Conservation (phyloP, 345 rosid genomes). For the Schrenkiella parvula region DNA sequence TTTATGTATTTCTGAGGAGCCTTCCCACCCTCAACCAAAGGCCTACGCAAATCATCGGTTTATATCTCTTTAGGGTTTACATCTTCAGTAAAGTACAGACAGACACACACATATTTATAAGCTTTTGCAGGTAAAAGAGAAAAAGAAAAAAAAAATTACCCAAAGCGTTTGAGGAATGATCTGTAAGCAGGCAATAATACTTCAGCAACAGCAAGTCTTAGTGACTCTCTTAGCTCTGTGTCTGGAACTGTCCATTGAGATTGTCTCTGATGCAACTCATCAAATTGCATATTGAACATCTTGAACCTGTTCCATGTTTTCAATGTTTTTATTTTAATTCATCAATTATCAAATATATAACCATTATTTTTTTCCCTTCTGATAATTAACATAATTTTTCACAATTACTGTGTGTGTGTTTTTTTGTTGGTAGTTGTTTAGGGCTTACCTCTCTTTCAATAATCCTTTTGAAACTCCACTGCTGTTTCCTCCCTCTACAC, state of each 20-base stretch:
- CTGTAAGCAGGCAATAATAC: constrained; percentile 94
- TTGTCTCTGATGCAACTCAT: constrained; percentile 96
- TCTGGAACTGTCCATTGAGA: constrained; percentile 99
- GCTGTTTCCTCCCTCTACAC: constrained; percentile 64
- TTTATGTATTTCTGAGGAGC: constrained; percentile 76
- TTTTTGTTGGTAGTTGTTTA: not conserved
- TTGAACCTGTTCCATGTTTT: constrained; percentile 59
- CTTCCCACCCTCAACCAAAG: constrained; percentile 84
- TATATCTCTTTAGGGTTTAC: not conserved
- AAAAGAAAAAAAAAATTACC: constrained; percentile 40
- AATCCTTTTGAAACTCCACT: constrained; percentile 90
- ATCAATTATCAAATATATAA: not conserved
- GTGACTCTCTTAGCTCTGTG: constrained; percentile 88
- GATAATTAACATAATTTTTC: not conserved
- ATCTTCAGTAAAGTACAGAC: too few relatives aligned
- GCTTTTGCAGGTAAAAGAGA: not conserved
- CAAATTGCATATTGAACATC: constrained; percentile 83
- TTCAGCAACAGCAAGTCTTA: constrained; percentile 99
- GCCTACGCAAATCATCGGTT: constrained; percentile 43
- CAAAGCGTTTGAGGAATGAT: constrained; percentile 82
- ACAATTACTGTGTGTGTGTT: not conserved
- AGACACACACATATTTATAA: not conserved
- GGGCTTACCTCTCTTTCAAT: constrained; percentile 75
- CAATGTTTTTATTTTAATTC: not conserved
- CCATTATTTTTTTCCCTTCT: not conserved